Evolutionary conservation across 2,329 filamentous ascomycete genomes (phyloP), one percentile per base, ranked within the genome.

Genomic region (Passalora sequoiae): DNA sequence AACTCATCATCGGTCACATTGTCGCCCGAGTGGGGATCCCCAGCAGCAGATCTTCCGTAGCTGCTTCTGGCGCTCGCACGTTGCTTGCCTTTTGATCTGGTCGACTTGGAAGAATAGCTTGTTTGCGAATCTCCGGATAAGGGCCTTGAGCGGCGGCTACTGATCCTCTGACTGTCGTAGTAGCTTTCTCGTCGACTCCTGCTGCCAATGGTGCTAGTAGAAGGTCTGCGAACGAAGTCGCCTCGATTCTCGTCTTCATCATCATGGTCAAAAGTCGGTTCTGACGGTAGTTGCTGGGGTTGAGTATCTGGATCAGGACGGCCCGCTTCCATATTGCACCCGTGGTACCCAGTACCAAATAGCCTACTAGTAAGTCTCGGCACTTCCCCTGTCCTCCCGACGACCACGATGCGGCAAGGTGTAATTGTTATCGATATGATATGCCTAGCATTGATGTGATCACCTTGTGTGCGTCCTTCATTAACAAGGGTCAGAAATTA

Each of bases 91-190:
- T 47, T 46, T 3, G 49, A 46, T 27, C 40, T 54, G 19, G 42
- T 27, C 10, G 41, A 40, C 20, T 38, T 38, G 12, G 46, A 38
- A 4, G 33, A 27, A 4, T 24, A 28, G 19, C 40, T 50, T 8
- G 47, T 37, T 12, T 47, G 50, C 15, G 47, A 50, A 2, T 46
- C 47, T 12, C 38, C 39, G 2, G 52, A 53, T 10, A 44, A 44
- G 10, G 53, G 53, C n/a, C 53, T 46, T 24, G 48, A 49, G 22
- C 38, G 38, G 20, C 38, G 25, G 6, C 35, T 40, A 15, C 44
- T 49, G 3, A 38, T 47, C 25, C 58, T 52, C 24, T 56, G 59
- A 12, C 51, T 28, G 21, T 53, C 55, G 36, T 53, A 58, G 33
- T 55, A 44, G 32, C 50, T 57, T 25, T 56, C 45, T 30, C 57